Conservation (phyloP, 768 basidiomycete genomes). For the Cantharellus cinnabarinus region DNA sequence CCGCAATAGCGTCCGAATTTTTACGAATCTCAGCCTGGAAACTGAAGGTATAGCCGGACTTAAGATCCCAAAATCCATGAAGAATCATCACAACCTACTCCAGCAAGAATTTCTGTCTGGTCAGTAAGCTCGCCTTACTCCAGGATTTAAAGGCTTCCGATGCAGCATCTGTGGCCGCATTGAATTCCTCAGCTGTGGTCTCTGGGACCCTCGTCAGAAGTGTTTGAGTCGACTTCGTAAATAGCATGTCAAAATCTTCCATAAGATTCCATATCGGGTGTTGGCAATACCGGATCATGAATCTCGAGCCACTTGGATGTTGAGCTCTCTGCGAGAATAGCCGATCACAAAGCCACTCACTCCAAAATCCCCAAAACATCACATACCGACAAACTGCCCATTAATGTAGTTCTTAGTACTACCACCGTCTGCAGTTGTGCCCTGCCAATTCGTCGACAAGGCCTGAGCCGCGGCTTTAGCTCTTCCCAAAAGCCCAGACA, state of each 20-base stretch:
- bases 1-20: slow-evolving; percentile 69
- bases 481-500: neutral
- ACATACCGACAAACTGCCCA: slow-evolving; percentile 45
- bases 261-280: neutral
- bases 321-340: slow-evolving; percentile 33
- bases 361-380: no score
- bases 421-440: slow-evolving; percentile 69
- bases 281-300: slow-evolving; percentile 49
- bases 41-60: slow-evolving; percentile 22
- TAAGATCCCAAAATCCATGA: neutral
- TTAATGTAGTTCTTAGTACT: slow-evolving; percentile 83
- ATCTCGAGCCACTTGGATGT: slow-evolving; percentile 68
- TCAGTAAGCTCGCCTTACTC: slow-evolving; percentile 68
- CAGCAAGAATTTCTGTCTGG: slow-evolving; percentile 70
- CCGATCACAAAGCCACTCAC: neutral
- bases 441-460: slow-evolving; percentile 61
- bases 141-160: slow-evolving; percentile 73
- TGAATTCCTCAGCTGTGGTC: slow-evolving; percentile 63
- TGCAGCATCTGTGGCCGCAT: slow-evolving; percentile 65
- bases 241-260: neutral
- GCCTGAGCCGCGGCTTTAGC: slow-evolving; percentile 45
- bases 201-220: slow-evolving; percentile 79
- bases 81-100: slow-evolving; percentile 36
- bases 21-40: slow-evolving; percentile 73
- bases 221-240: slow-evolving; percentile 64